A percentile compares a stretch with the other conserved stretches of the same genome.
Evolutionary conservation across 1,139 yeast genomes (phyloP).

Genomic region (Geotrichum europaeum): DNA sequence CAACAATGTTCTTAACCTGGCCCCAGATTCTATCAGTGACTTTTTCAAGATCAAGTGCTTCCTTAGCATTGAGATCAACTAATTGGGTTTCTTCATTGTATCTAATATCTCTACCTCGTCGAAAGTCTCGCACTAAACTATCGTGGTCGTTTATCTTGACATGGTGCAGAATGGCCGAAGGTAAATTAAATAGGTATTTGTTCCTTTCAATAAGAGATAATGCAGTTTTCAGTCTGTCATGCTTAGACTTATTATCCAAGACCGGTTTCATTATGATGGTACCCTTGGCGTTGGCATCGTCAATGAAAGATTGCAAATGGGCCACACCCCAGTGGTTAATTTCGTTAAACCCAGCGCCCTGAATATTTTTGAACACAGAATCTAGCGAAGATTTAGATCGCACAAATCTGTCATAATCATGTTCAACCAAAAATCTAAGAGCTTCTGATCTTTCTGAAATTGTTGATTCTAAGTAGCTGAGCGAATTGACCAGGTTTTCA

Average conservation of each 20-base stretch:
- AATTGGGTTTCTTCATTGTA: conserved; percentile 21
- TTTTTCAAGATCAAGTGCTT: conserved; percentile 19
- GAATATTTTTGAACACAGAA: conserved; percentile 49
- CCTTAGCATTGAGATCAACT: conserved; percentile 6
- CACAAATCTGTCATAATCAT: conserved; percentile 69
- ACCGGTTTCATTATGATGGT: conserved; percentile 72
- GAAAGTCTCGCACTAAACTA: conserved; percentile 62
- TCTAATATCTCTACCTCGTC: conserved; percentile 45
- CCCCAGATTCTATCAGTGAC: conserved; percentile 53
- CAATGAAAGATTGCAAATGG: conserved; percentile 29
- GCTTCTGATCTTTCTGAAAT: conserved; percentile 63
- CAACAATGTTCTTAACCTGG: conserved; percentile 60
- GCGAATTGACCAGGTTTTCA: conserved; percentile 51
- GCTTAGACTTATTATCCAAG: conserved; percentile 55
- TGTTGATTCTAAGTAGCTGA: conserved; percentile 53
- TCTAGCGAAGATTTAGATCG: conserved; percentile 66
- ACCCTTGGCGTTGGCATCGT: conserved; percentile 42
- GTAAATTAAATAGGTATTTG: conserved; percentile 64
- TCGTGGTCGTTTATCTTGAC: conserved; percentile 62
- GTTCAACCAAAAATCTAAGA: conserved; percentile 59
- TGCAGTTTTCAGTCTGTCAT: conserved; percentile 53
- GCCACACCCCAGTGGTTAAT: conserved; percentile 36
- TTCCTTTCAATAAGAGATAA: conserved; percentile 59
- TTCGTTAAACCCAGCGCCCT: conserved; percentile 37
- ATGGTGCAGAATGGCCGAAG: conserved; percentile 50